phyloP scores from a whole-genome alignment of 306 rosid genomes.

The Medicago lupulina region DNA sequence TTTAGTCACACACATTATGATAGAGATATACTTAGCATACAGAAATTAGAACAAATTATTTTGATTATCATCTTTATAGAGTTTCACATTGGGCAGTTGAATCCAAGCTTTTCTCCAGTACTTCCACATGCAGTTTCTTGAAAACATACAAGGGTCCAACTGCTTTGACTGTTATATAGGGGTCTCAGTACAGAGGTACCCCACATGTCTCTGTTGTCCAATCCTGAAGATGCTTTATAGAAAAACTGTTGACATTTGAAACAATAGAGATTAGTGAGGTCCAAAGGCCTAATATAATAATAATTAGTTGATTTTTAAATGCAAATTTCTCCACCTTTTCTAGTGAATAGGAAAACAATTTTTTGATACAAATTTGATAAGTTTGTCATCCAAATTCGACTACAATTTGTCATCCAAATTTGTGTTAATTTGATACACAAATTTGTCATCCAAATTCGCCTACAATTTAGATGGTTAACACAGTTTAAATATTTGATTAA shows the following conservation, averaged over 20 bases:
- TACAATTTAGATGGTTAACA: too few relatives aligned
- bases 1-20: constrained; percentile 16
- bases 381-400: too few relatives aligned
- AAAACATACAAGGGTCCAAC: constrained; percentile 52
- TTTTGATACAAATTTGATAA: too few relatives aligned
- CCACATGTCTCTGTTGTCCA: constrained; percentile 43
- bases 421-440: too few relatives aligned
- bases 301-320: constrained; percentile 16
- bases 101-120: constrained; percentile 41
- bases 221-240: constrained; percentile 8
- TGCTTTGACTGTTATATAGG: constrained; percentile 46
- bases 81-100: constrained; percentile 46
- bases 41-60: constrained; percentile 38
- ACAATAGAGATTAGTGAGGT: constrained; percentile 7
- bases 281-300: constrained; percentile 24
- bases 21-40: constrained; percentile 14
- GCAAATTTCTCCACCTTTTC: neutral
- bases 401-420: too few relatives aligned
- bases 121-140: constrained; percentile 51
- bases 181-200: constrained; percentile 46
- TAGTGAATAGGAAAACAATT: neutral
- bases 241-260: constrained; percentile 34
- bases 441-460: too few relatives aligned
- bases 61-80: constrained; percentile 41
- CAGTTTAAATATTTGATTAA: too few relatives aligned